A percentile compares a stretch with the other conserved stretches of the same genome.
Evolutionary conservation across 2,329 filamentous ascomycete genomes (phyloP).

Genomic region (Fusarium sororula): DNA sequence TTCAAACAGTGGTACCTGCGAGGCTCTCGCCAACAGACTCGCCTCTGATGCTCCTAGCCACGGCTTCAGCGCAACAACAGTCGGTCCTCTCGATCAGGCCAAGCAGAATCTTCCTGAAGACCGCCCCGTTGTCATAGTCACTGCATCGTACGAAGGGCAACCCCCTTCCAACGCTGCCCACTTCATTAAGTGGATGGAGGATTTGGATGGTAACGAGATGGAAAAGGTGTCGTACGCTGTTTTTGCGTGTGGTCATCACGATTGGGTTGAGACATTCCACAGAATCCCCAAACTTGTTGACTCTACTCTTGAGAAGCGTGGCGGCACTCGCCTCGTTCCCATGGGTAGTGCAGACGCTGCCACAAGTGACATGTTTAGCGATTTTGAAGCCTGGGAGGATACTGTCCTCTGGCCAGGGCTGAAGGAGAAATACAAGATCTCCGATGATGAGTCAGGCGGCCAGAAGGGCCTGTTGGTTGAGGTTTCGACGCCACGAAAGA

Average conservation of each 20-base stretch:
- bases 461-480: constrained; percentile 33
- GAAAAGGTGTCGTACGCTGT: constrained; percentile 70
- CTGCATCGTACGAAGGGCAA: constrained; percentile 78
- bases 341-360: constrained; percentile 69
- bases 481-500: constrained; percentile 35
- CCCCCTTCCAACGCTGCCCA: constrained; percentile 76
- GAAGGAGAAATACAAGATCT: constrained; percentile 50
- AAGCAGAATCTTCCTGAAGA: constrained; percentile 67
- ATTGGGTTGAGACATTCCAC: constrained; percentile 73
- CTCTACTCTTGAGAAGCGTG: constrained; percentile 54
- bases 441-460: neutral
- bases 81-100: constrained; percentile 69
- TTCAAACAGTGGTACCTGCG: constrained; percentile 79
- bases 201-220: constrained; percentile 55
- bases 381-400: constrained; percentile 75
- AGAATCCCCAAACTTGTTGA: constrained; percentile 72
- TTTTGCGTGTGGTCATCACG: constrained; percentile 71
- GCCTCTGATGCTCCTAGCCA: constrained; percentile 66
- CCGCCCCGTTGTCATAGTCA: constrained; percentile 72
- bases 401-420: constrained; percentile 61
- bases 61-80: constrained; percentile 65
- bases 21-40: constrained; percentile 71
- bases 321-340: constrained; percentile 48
- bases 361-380: constrained; percentile 71
- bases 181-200: constrained; percentile 73